Percentiles rank a stretch among this genome's conserved stretches.
Conservation (phyloP, 2,329 filamentous ascomycete species). For the Paecilomyces dactylethromorphus region DNA sequence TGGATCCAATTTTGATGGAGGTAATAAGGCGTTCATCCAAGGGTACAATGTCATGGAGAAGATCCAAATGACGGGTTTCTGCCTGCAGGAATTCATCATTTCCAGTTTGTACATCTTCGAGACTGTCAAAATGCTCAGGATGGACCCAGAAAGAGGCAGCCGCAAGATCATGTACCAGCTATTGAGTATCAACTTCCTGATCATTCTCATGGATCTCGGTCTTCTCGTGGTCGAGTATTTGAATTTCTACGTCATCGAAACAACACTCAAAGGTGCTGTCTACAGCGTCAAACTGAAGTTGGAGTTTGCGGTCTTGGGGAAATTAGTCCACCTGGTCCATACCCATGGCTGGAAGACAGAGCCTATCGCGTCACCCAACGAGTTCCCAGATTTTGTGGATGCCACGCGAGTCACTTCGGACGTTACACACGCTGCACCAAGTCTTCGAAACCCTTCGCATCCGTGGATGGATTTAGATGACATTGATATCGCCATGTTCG, state of each 20-base stretch:
- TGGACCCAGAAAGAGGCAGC: conserved; percentile 36
- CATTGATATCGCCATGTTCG: conserved; percentile 33
- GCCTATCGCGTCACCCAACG: conserved; percentile 13
- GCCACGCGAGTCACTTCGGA: conserved; percentile 36
- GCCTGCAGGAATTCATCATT: conserved; percentile 50
- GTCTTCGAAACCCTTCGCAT: conserved; percentile 9
- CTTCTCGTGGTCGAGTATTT: conserved; percentile 39
- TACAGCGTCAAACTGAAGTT: conserved; percentile 46
- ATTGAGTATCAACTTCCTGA: conserved; percentile 42
- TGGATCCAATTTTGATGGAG: conserved; percentile 31
- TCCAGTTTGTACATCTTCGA: conserved; percentile 50
- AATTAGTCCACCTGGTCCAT: conserved; percentile 37
- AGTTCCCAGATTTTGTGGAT: conserved; percentile 40
- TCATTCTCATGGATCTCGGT: conserved; percentile 41
- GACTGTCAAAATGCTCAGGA: conserved; percentile 45
- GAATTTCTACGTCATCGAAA: conserved; percentile 41
- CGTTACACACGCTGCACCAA: conserved; percentile 30
- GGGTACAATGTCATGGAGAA: conserved; percentile 47
- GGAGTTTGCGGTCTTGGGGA: conserved; percentile 44
- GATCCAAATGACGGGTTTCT: conserved; percentile 52
- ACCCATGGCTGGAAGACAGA: conserved; percentile 32
- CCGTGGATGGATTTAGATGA: conserved; percentile 30
- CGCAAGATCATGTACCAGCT: conserved; percentile 45
- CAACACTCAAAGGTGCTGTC: conserved; percentile 40
- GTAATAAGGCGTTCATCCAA: conserved; percentile 17